phyloP scores from a whole-genome alignment of 73 alveolate species.

The Tetrahymena thermophila region DNA sequence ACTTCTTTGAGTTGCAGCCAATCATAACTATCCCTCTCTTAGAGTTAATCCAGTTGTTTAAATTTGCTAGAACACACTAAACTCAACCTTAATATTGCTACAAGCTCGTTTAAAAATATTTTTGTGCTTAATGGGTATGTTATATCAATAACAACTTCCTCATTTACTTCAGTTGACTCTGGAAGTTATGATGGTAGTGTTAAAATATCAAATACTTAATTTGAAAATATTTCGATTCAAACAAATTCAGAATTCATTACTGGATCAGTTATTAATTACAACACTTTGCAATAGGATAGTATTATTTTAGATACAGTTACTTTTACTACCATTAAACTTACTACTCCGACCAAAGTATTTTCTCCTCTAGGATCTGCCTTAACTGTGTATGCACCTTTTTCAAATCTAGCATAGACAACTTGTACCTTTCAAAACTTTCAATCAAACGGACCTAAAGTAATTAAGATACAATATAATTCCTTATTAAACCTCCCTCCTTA shows the following conservation, averaged over 20 bases:
- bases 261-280: not conserved
- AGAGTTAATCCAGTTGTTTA: not conserved
- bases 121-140: not conserved
- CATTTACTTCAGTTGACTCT: not conserved
- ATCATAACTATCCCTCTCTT: not conserved
- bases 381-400: not conserved
- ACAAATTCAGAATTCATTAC: not conserved
- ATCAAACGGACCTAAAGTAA: not conserved
- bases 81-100: not conserved
- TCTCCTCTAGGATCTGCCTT: not conserved
- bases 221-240: not conserved
- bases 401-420: not conserved
- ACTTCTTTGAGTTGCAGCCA: not conserved
- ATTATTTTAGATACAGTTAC: not conserved
- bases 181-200: not conserved
- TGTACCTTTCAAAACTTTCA: not conserved
- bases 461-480: not conserved
- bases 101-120: not conserved
- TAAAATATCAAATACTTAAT: not conserved
- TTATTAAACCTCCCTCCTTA: too few species aligned
- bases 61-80: not conserved
- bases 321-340: not conserved
- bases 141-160: not conserved
- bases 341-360: not conserved
- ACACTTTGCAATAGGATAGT: not conserved